Conservation (phyloP, 768 basidiomycete genomes). For the Fistulinella prunicolor region DNA sequence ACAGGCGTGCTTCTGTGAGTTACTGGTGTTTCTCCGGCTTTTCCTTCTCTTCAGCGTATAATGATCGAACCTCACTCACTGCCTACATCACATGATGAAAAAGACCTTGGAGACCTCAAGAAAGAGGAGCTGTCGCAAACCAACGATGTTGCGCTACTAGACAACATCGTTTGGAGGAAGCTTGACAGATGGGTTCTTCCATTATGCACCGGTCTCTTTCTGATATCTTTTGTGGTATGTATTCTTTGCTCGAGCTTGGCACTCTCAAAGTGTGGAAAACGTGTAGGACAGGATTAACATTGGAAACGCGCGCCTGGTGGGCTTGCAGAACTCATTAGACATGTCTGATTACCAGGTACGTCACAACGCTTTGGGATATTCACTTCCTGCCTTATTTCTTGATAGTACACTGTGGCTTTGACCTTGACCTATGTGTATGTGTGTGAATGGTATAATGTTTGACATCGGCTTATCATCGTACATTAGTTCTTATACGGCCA, state of each 20-base stretch:
- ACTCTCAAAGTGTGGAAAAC: neutral
- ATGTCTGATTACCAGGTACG: slow-evolving; percentile 29
- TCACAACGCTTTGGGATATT: neutral
- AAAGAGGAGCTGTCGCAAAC: slow-evolving; percentile 5
- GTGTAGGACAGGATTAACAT: slow-evolving; percentile 43
- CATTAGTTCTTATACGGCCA: slow-evolving; percentile 45
- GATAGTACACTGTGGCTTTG: slow-evolving; percentile 34
- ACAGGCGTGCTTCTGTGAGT: no score
- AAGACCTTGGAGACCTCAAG: slow-evolving; percentile 1
- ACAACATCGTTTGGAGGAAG: slow-evolving; percentile 45
- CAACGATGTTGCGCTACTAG: slow-evolving; percentile 27
- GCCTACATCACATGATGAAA: no score
- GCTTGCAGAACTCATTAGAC: slow-evolving; percentile 49
- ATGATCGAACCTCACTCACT: neutral
- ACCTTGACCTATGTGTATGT: slow-evolving; percentile 31
- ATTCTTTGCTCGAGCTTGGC: no score
- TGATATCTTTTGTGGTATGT: slow-evolving; percentile 51
- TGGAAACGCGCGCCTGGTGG: slow-evolving; percentile 59
- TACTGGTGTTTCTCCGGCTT: no score
- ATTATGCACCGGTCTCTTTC: slow-evolving; percentile 46
- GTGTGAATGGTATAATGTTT: neutral
- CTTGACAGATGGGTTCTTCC: slow-evolving; percentile 48
- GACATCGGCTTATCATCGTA: neutral
- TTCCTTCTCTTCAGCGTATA: no score
- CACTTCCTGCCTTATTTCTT: neutral